These are phyloP conservation scores for Euphrasia arctica DNA, from an alignment of 305 asterid genomes.

Conservation along the genomic window DNA sequence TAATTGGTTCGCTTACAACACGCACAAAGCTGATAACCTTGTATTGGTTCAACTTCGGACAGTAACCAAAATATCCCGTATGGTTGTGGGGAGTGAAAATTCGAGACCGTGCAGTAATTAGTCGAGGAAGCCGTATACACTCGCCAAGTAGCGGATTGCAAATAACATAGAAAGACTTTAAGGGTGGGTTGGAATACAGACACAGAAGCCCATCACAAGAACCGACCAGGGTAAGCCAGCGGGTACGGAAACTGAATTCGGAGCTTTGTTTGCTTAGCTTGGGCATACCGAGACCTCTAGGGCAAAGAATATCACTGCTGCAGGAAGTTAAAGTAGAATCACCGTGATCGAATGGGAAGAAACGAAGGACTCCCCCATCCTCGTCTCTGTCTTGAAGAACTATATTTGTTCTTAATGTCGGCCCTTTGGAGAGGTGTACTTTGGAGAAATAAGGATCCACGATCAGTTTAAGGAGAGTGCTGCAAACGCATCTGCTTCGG, in stretches of 20 bases:
- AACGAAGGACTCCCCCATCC: constrained; percentile 29
- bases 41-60: constrained; percentile 42
- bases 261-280: constrained; percentile 24
- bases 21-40: constrained; percentile 44
- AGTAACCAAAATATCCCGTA: constrained; percentile 41
- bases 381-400: constrained; percentile 27
- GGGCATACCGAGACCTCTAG: constrained; percentile 12
- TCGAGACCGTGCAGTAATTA: constrained; percentile 17
- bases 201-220: constrained; percentile 58
- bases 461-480: constrained; percentile 33
- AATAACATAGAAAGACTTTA: constrained; percentile 33
- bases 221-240: constrained; percentile 33
- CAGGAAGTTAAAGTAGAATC: constrained; percentile 32
- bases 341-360: constrained; percentile 37
- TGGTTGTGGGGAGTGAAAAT: constrained; percentile 27
- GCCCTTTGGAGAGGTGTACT: constrained; percentile 37
- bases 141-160: constrained; percentile 52
- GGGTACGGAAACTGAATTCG: constrained; percentile 31
- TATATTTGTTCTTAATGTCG: constrained; percentile 34
- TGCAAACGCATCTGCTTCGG: constrained; percentile 38
- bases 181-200: constrained; percentile 25
- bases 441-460: constrained; percentile 49
- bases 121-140: constrained; percentile 28
- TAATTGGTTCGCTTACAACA: constrained; percentile 21
- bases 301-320: constrained; percentile 26